Base-by-base conservation (phyloP, 2,329 filamentous ascomycete genomes). In the Cryphonectria parasitica region DNA sequence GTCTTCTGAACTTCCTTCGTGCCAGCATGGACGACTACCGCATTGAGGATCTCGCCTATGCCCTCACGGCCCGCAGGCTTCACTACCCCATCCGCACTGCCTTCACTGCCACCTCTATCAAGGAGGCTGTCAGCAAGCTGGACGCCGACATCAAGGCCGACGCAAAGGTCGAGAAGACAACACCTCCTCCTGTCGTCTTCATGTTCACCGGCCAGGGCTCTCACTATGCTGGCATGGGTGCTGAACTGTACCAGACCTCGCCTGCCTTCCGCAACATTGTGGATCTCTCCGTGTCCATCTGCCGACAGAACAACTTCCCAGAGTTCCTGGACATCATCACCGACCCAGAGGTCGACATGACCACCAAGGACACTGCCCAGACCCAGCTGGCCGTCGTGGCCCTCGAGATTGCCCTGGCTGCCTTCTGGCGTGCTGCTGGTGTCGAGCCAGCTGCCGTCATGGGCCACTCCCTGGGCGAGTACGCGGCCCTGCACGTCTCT, bases 401-500 rank as follows among this genome's bases (percentile, higher is more conserved):
- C 54, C 81, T 85, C 34, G 82, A 88, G 75, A 87, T 86, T 76
- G 84, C 86, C 22, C 77, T 88, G 19, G 82, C 82, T 3, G 81
- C 80, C 62, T 78, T 87, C 1, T 88, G 85, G 85, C 75, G 73
- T 34, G 83, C 82, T 3, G 83, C 83, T 79, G 85, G 84, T 39
- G 78, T 88, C 36, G 78, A 77, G 31, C 85, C 86, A 3, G 65
- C 68, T n/a, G 58, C 69, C 28, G 85, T 87, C 4, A 77, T 88
- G 25, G 86, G 86, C 8, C 86, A 87, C 77, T 91, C 88, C 72
- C 80, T 92, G 49, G 90, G 90, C 64, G 90, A 92, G 77, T 92
- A 91, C 74, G 89, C 90, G 43, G 90, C 90, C 64, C 84, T 92
- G 2, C 85, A 90, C 74, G 85, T 89, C 60, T 88, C 90, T 68